phyloP scores from a whole-genome alignment of 352 stramenopile species.

The Pythium aquatile region DNA sequence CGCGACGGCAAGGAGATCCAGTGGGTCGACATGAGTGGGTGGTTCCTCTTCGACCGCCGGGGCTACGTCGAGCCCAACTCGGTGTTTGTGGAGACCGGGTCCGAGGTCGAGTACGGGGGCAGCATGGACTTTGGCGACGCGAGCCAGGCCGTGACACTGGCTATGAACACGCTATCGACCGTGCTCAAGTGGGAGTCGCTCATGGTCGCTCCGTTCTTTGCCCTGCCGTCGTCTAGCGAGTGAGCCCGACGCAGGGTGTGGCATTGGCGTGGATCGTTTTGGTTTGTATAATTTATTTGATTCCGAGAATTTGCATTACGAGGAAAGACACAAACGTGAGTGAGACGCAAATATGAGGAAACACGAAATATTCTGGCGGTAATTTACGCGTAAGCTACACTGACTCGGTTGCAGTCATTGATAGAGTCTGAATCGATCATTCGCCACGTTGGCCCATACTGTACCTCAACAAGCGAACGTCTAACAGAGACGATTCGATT shows the following conservation, averaged over 20 bases:
- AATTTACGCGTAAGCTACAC: neutral
- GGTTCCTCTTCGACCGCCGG: slow-evolving; percentile 66
- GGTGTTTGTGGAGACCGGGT: slow-evolving; percentile 39
- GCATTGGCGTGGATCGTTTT: neutral
- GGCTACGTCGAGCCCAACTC: slow-evolving; percentile 29
- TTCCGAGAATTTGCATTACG: neutral
- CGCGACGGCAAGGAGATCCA: slow-evolving; percentile 47
- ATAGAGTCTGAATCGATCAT: neutral
- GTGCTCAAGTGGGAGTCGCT: slow-evolving; percentile 64
- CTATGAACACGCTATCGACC: slow-evolving; percentile 67
- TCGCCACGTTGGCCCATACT: too few relatives aligned
- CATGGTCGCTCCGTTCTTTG: slow-evolving; percentile 61
- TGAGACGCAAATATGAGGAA: neutral
- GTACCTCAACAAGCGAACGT: too few relatives aligned
- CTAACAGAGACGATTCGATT: too few relatives aligned
- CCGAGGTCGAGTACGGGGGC: slow-evolving; percentile 68
- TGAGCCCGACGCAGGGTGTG: neutral
- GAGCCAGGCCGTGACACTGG: slow-evolving; percentile 42
- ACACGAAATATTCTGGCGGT: neutral
- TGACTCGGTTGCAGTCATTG: neutral
- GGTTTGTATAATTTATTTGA: slow-evolving; percentile 27
- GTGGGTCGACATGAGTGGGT: slow-evolving; percentile 67
- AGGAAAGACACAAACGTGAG: neutral
- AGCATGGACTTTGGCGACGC: slow-evolving; percentile 59
- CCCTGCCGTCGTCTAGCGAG: slow-evolving; percentile 28